A percentile compares a stretch with the other conserved stretches of the same genome.
These are phyloP conservation scores for Gaertneriomyces semiglobifer DNA, from an alignment of 192 early-diverging fungal species.

Conservation along the genomic window DNA sequence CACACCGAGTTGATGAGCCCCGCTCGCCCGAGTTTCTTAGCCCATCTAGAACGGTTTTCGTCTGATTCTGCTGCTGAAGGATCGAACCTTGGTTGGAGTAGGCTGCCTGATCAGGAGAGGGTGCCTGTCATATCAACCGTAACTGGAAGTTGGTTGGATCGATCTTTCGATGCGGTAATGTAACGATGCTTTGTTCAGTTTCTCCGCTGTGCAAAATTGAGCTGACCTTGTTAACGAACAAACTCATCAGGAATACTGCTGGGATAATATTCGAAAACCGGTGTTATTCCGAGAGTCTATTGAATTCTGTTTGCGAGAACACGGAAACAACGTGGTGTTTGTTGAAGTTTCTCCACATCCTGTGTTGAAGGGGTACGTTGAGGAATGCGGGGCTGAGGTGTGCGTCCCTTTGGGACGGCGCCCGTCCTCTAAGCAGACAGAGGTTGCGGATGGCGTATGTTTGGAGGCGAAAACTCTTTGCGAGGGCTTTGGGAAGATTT, in stretches of 20 bases:
- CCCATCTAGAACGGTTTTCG: too few species aligned
- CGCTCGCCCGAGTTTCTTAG: background rate
- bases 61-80: too few species aligned
- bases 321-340: conserved; percentile 10
- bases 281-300: conserved; percentile 24
- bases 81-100: too few species aligned
- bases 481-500: too few species aligned
- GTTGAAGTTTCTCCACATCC: conserved; percentile 33
- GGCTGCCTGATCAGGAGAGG: background rate
- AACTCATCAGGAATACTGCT: conserved; percentile 14
- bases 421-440: conserved; percentile 11
- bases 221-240: too few species aligned
- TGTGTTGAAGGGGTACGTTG: conserved; percentile 31
- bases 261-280: conserved; percentile 32
- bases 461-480: background rate
- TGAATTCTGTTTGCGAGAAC: conserved; percentile 7
- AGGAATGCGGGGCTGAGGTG: conserved; percentile 8
- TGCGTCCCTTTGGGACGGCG: background rate
- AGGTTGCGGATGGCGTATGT: background rate
- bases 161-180: too few species aligned
- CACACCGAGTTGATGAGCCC: conserved; percentile 32
- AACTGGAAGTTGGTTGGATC: conserved; percentile 11
- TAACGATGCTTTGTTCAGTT: too few species aligned
- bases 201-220: too few species aligned
- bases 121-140: conserved; percentile 30